Evolutionary conservation across 306 rosid genomes (phyloP).

Genomic region (Vachellia collinsii): DNA sequence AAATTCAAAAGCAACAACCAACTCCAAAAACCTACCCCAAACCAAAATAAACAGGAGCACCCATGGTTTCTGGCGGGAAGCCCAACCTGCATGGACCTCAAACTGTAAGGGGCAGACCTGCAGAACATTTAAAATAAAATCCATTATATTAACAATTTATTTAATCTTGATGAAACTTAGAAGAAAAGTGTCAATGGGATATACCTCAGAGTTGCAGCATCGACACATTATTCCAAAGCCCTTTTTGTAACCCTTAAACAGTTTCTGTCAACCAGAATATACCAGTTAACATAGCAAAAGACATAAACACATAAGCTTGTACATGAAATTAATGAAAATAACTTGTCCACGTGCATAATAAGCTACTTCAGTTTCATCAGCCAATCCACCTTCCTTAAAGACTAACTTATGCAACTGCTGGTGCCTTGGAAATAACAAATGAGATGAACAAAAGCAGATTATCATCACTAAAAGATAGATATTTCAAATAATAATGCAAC

Average conservation of each 20-base stretch:
- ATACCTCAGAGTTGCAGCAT: conserved; percentile 80
- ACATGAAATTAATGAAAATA: too few relatives aligned
- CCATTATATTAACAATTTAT: too few relatives aligned
- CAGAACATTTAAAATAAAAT: conserved; percentile 39
- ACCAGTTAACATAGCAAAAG: too few relatives aligned
- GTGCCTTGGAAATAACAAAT: conserved; percentile 57
- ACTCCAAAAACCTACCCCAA: conserved; percentile 34
- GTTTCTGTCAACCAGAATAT: too few relatives aligned
- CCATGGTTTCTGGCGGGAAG: conserved; percentile 94
- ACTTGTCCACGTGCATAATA: too few relatives aligned
- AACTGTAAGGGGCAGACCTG: conserved; percentile 97
- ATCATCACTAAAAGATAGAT: conserved; percentile 18
- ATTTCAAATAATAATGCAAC: too few relatives aligned
- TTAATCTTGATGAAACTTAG: too few relatives aligned
- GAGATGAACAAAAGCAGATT: conserved; percentile 28
- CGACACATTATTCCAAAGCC: too few relatives aligned
- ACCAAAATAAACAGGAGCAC: conserved; percentile 35
- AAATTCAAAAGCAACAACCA: conserved; percentile 27
- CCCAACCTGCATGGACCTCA: conserved; percentile 99
- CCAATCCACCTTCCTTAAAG: too few relatives aligned
- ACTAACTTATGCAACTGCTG: too few relatives aligned
- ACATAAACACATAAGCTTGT: conserved; percentile 35
- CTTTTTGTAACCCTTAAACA: too few relatives aligned
- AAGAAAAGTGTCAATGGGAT: conserved; percentile 38
- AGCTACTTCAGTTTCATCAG: too few relatives aligned